Conservation (phyloP, 768 basidiomycete species). For the Inosperma sp. region DNA sequence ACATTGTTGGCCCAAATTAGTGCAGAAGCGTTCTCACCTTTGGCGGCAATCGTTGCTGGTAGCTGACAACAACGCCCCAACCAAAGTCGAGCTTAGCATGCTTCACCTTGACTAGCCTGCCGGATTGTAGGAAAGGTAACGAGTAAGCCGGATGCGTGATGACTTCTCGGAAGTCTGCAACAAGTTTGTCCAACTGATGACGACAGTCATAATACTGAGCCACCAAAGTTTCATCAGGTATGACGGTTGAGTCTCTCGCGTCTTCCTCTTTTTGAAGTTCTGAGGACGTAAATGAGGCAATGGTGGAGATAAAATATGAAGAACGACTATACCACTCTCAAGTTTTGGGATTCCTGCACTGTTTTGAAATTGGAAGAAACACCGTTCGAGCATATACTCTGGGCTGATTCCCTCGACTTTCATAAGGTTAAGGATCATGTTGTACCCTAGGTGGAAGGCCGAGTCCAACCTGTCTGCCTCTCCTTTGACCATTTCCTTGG, state of each 20-base stretch:
- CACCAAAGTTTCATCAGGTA: slow-evolving; percentile 80
- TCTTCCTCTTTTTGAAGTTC: slow-evolving; percentile 76
- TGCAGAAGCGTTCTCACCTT: slow-evolving; percentile 48
- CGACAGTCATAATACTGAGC: slow-evolving; percentile 89
- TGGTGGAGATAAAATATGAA: neutral
- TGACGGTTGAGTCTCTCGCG: slow-evolving; percentile 53
- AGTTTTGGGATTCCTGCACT: slow-evolving; percentile 82
- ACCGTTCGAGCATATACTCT: slow-evolving; percentile 95
- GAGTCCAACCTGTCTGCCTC: slow-evolving; percentile 96
- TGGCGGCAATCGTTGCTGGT: slow-evolving; percentile 77
- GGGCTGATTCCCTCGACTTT: slow-evolving; percentile 98
- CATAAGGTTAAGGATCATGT: slow-evolving; percentile 98
- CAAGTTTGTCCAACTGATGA: slow-evolving; percentile 89
- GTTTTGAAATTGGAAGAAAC: slow-evolving; percentile 99
- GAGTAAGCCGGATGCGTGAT: slow-evolving; percentile 93
- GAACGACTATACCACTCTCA: slow-evolving; percentile 62
- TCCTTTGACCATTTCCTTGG: slow-evolving; percentile 97
- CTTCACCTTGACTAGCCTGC: slow-evolving; percentile 88
- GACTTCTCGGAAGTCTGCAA: slow-evolving; percentile 83
- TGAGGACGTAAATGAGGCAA: slow-evolving; percentile 26
- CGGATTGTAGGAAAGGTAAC: slow-evolving; percentile 89
- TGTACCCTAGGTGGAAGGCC: slow-evolving; percentile 97
- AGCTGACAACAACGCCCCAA: slow-evolving; percentile 94
- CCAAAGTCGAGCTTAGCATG: slow-evolving; percentile 88
- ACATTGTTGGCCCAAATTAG: neutral